Base-by-base conservation (phyloP, 495 filamentous ascomycete genomes). In the Penicillium herquei region DNA sequence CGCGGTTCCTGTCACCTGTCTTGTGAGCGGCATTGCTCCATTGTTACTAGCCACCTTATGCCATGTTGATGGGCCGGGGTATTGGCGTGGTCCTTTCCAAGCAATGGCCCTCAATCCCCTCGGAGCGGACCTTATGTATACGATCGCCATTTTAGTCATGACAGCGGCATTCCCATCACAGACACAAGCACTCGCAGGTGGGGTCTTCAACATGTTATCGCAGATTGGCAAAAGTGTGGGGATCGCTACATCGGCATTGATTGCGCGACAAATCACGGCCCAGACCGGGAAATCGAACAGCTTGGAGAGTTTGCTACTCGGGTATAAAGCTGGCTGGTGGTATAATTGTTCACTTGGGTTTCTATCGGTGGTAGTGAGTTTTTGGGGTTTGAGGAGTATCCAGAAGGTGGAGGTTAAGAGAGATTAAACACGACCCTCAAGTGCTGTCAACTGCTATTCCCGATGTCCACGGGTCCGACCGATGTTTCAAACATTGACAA, bases 211-310 rank as follows among this genome's bases (percentile, higher is more conserved):
- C 57, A 81, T 77, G 4, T 57, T 81, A 9, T 56, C 72, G 5
- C 81, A 84, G 67, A 69, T 85, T 49, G 83, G 82, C 1, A 80
- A 77, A 31, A 70, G 68, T 9, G 67, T 85, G 7, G 81, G 83
- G 0, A 54, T 84, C 6, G 77, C 76, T 0, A 61, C 79, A 14
- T 72, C 74, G 7, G 77, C 77, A 11, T 67, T 82, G 30, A 75
- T 84, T 44, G 76, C 82, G 0, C 55, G 63, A 5, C 66, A 63
- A 30, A 70, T 82, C 0, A 81, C 78, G 7, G 59, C 60, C 8
- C 65, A 69, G 0, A 54, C 66, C 6, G 75, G 68, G 41, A 26
- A 39, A 12, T 4, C 31, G 21, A 31, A 37, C n/a, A 37, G 34
- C 8, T 47, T 5, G 31, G 52, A 59, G 52, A 35, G 6, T 4